These are phyloP conservation scores for Tolypocladium tropicale DNA, from an alignment of 2,329 filamentous ascomycete genomes.

Conservation along the genomic window DNA sequence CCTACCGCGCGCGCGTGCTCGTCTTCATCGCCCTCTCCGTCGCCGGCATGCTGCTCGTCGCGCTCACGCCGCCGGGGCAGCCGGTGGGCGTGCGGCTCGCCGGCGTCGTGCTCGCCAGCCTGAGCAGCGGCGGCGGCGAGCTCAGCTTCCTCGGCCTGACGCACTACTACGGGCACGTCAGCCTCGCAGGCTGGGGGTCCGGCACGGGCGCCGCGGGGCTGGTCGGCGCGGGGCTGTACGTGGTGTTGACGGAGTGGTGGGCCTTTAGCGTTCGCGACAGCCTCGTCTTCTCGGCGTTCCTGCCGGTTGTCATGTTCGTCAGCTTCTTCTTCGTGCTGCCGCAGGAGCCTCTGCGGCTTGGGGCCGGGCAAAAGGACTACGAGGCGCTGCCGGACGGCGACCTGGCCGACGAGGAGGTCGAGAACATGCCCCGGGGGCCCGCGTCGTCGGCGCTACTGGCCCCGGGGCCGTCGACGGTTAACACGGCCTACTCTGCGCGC, in stretches of 20 bases:
- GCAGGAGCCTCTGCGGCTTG: constrained; percentile 47
- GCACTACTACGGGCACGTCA: constrained; percentile 83
- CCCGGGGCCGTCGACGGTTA: constrained; percentile 28
- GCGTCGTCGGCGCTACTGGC: constrained; percentile 40
- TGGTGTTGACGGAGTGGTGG: constrained; percentile 71
- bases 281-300: constrained; percentile 64
- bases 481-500: constrained; percentile 27
- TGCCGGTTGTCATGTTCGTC: constrained; percentile 73
- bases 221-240: constrained; percentile 79
- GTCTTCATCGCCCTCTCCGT: constrained; percentile 66
- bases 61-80: constrained; percentile 57
- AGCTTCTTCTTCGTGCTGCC: constrained; percentile 82
- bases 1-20: constrained; percentile 66
- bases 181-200: constrained; percentile 83
- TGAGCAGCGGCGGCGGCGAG: constrained; percentile 81
- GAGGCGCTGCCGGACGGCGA: constrained; percentile 36
- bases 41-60: constrained; percentile 82
- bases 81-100: constrained; percentile 67
- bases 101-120: constrained; percentile 74
- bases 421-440: constrained; percentile 22
- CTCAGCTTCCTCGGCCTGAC: constrained; percentile 84
- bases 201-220: constrained; percentile 86
- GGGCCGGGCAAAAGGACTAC: constrained; percentile 38
- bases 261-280: constrained; percentile 64
- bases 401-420: constrained; percentile 23